Evolutionary conservation across 257 asterid genomes (phyloP).

Genomic region (Catharanthus roseus): DNA sequence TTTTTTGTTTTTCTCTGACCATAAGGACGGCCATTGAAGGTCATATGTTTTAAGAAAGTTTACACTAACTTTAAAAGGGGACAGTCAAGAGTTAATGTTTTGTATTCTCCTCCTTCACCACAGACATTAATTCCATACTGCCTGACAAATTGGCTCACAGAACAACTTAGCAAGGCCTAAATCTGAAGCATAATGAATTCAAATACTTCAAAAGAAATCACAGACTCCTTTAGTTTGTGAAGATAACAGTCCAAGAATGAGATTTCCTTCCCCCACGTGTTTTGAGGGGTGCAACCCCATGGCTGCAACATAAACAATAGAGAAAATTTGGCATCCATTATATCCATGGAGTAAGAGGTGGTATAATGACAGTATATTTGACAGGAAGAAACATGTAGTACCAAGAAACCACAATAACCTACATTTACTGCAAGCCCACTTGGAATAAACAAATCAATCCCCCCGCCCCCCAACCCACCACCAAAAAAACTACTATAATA

Average conservation of each 20-base stretch:
- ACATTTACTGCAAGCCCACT: not conserved
- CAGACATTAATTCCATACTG: conserved; percentile 87
- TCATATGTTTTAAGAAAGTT: not conserved
- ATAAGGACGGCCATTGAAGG: conserved; percentile 11
- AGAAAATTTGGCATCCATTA: conserved; percentile 8
- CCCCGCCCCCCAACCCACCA: too few relatives aligned
- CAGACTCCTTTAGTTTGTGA: conserved; percentile 88
- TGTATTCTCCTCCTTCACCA: conserved; percentile 99
- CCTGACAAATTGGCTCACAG: conserved; percentile 42
- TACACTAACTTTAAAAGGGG: conserved; percentile 79
- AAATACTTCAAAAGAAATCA: conserved; percentile 19
- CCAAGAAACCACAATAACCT: not conserved
- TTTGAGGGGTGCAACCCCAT: conserved; percentile 86
- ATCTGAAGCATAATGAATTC: conserved; percentile 14
- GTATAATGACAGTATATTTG: not conserved
- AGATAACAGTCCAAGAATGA: conserved; percentile 57
- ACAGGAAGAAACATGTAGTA: not conserved
- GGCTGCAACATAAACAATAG: conserved; percentile 69
- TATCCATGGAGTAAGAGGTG: not conserved
- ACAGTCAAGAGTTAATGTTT: conserved; percentile 93
- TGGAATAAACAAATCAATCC: not conserved
- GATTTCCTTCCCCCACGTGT: conserved; percentile 90
- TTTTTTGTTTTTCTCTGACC: not conserved
- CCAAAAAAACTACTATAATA: too few relatives aligned
- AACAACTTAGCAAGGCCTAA: conserved; percentile 15